Evolutionary conservation across 2,329 filamentous ascomycete genomes (phyloP), one percentile per base, ranked within the genome.

Genomic region (Decorospora gaudefroyi): DNA sequence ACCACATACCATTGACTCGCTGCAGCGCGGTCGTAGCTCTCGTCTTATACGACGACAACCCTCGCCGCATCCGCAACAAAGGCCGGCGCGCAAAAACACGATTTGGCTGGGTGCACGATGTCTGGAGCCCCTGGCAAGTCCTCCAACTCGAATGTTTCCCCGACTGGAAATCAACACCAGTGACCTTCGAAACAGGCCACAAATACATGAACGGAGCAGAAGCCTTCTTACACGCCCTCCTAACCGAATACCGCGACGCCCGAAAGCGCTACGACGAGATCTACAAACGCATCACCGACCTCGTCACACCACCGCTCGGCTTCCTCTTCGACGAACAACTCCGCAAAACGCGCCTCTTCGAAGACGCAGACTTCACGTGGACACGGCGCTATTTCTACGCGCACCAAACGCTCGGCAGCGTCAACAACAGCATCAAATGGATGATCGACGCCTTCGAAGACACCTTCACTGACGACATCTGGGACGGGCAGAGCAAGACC

Each of bases 331-430:
- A 83, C 48, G 71, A 72, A 26, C 71, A 74, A 13, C 65, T 83
- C 4, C 74, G 82, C 9, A 80, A 82, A 64, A 76, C 77, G 51
- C 73, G 83, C 0, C 72, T 84, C 1, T 84, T 84, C 53, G 81
- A 85, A 61, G 81, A 84, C 57, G 73, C 75, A 38, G 67, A 80
- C 41, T 84, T 82, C 55, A 84, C 81, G 1, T 83, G 81, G 67
- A 82, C 80, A 11, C 73, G 80, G 0, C 75, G 81, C 11, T 84
- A 84, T 56, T 84, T 84, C 58, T 84, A 81, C 76, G 80, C 79
- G 0, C 82, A 78, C 55, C 81, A 83, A 64, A 81, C 80, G 2
- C 74, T 83, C 3, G 80, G 78, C 23, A 78, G 80, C 22, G 77
- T 84, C 55, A 83, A 82, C 54, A 78, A 80, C 34, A 76, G 76